Percentiles rank a stretch among this genome's conserved stretches.
Evolutionary conservation across 176 grass and related monocot species (phyloP).

Genomic region (Oryza nivara): DNA sequence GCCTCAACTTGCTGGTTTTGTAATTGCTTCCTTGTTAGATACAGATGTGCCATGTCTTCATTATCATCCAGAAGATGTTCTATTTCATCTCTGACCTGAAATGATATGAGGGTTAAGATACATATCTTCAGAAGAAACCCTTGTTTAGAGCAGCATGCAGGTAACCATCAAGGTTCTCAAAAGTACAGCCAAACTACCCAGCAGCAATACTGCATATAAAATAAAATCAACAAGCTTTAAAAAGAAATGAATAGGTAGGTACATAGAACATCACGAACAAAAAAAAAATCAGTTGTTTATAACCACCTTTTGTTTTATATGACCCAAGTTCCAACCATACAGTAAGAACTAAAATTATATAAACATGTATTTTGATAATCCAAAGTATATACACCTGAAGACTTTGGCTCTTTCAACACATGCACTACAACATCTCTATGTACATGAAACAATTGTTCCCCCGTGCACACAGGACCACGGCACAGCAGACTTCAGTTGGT

Average conservation of each 20-base stretch:
- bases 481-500: background rate
- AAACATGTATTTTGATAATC: background rate
- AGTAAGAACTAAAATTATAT: slow-evolving; percentile 11
- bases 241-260: background rate
- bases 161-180: slow-evolving; percentile 23
- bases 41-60: slow-evolving; percentile 92
- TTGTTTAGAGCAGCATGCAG: slow-evolving; percentile 21
- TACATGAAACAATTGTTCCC: background rate
- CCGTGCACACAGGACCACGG: background rate
- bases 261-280: background rate
- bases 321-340: background rate
- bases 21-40: slow-evolving; percentile 94
- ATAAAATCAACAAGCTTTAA: slow-evolving; percentile 18
- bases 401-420: background rate
- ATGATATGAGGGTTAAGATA: slow-evolving; percentile 1
- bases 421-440: background rate
- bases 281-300: slow-evolving; percentile 9
- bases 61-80: slow-evolving; percentile 99
- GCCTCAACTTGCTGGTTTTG: slow-evolving; percentile 91
- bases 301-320: background rate
- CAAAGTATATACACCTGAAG: background rate
- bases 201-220: slow-evolving; percentile 1
- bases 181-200: background rate
- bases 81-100: slow-evolving; percentile 96
- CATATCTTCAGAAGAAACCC: slow-evolving; percentile 11